These are phyloP conservation scores for Aurinia saxatilis DNA, from an alignment of 345 rosid species.

Conservation along the genomic window DNA sequence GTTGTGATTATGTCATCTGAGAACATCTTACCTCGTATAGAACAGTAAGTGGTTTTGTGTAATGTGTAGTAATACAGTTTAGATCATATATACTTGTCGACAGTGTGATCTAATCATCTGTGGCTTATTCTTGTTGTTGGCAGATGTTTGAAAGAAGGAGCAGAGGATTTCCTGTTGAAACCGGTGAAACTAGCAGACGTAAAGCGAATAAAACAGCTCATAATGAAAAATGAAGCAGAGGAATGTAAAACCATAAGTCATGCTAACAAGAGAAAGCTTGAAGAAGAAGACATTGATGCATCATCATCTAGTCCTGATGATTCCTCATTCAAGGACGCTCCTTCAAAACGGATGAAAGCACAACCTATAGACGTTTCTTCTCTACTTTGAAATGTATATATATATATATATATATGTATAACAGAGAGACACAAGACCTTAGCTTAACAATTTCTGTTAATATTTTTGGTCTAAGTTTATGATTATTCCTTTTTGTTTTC, in stretches of 20 bases:
- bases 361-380: not conserved
- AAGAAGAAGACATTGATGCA: constrained; percentile 3
- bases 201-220: constrained; percentile 44
- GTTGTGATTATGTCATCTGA: constrained; percentile 87
- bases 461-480: constrained; percentile 9
- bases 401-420: too few relatives aligned
- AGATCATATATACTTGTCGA: not conserved
- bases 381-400: not conserved
- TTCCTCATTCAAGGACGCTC: not conserved
- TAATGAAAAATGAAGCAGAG: constrained; percentile 37
- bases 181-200: constrained; percentile 77
- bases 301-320: constrained; percentile 13
- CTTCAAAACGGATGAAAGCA: constrained; percentile 18
- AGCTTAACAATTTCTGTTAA: constrained; percentile 18
- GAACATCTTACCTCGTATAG: constrained; percentile 60
- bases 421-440: constrained; percentile 3
- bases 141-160: constrained; percentile 89
- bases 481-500: constrained; percentile 6
- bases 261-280: constrained; percentile 37
- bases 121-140: not conserved
- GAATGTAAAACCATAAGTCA: constrained; percentile 8
- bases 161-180: constrained; percentile 72
- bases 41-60: constrained; percentile 37
- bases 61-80: not conserved
- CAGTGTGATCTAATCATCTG: not conserved